Evolutionary conservation across 106 monocot species (phyloP), one percentile per base, ranked within the genome.

Genomic region (Dendrobium chrysotoxum): DNA sequence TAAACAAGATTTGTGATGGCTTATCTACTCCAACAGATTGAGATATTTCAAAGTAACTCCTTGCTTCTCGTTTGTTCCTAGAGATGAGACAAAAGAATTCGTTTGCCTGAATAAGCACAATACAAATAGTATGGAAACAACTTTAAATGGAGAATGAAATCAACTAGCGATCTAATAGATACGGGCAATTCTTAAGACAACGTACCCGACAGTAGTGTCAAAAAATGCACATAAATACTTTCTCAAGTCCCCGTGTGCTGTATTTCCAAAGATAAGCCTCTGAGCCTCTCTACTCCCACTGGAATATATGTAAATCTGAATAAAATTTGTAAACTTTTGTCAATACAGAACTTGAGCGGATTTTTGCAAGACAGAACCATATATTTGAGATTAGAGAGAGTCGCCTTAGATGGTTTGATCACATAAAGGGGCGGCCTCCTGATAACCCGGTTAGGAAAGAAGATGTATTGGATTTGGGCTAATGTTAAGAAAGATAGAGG

Each of bases 221-320:
- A 99, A 99, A 91, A 82, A 93, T 28, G 95, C 99, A 88, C 83
- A 99, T 4, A 99, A 81, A 84, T 88, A 91, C 66, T 88, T 87
- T 53, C 99, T 89, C 83, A 99, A 78, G 78, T 99, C 99, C 16
- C 99, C 99, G 81, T 89, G 78, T 28, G 81, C 46, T 75, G 95
- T 99, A 78, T 99, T 89, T 40, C 95, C 93, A 87, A 99, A 99
- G 35, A 99, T 76, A 73, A 95, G 99, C 78, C 93, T 87, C 75
- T 99, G 99, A 26, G 99, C 95, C 78, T 99, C 99, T 81, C 99
- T 93, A 79, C 99, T 99, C 40, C 99, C 99, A 81, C 99, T 99
- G 80, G 99, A 99, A 84, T 95, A 95, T 83, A 95, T 93, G 79
- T 99, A 95, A 57, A 94, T 88, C 97, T 98, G 77, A 67, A 88